Evolutionary conservation across 2,329 filamentous ascomycete species (phyloP), one percentile per base, ranked within the genome.

Genomic region (Alternaria conjuncta): DNA sequence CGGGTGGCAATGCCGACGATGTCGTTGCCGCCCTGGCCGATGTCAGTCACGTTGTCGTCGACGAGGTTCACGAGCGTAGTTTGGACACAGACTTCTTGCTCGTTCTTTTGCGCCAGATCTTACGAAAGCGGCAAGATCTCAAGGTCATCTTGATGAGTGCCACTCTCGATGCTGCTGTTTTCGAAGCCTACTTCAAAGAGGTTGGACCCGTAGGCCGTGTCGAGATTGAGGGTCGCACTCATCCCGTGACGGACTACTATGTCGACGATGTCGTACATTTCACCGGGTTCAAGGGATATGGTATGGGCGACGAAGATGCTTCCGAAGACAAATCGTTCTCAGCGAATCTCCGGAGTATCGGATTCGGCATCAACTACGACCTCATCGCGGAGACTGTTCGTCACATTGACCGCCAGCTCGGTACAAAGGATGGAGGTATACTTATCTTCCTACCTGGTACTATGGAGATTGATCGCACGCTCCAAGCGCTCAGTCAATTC

Each of bases 141-240:
- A 97, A 95, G 79, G 86, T 98, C 44, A 89, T 99, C 12, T 85
- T 99, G 36, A 99, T 99, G 96, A 97, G 93, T 80, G 95, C 95
- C 2, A 99, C 95, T 1, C 87, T 98, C 4, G 94, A 99, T 79
- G 94, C 95, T 2, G 87, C 89, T 1, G 89, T 94, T 0, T 98
- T 98, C 79, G 89, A 89, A 68, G 83, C 88, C 60, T 98, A 98
- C 79, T 98, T 98, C 81, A 88, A 86, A 6, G 86, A 86, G 2
- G 87, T 89, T 55, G 87, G 87, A 12, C 86, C 84, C 5, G 94
- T 98, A 28, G 93, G 92, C 8, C 84, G 89, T 63, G 91, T 98
- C 10, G 91, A 97, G 76, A 97, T 98, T 68, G 87, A 92, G 53
- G 95, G 96, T 1, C 86, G 95, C 60, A 98, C 95, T 5, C 95